Conservation (phyloP, 179 eudicot species). For the Heliamphora pulchella region DNA sequence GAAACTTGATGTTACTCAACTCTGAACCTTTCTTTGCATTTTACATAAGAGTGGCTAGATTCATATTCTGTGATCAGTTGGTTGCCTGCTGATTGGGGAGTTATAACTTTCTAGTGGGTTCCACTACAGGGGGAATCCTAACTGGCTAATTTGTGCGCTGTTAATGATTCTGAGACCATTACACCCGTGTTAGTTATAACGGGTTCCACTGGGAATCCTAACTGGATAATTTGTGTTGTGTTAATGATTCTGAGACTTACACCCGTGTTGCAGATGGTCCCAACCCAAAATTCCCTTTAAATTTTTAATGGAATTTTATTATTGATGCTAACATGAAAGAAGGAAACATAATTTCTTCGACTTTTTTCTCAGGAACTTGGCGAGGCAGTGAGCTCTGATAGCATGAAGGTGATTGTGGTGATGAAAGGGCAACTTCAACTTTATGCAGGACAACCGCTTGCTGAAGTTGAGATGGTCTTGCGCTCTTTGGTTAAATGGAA, state of each 20-base stretch:
- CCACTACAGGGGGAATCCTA: background rate
- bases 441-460: conserved; percentile 81
- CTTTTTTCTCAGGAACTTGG: conserved; percentile 42
- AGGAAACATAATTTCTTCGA: background rate
- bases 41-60: conserved; percentile 12
- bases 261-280: background rate
- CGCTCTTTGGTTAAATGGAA: conserved; percentile 34
- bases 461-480: conserved; percentile 63
- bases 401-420: conserved; percentile 53
- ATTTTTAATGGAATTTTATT: background rate
- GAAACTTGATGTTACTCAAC: conserved; percentile 3
- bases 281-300: background rate
- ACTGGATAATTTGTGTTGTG: too few relatives aligned
- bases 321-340: background rate
- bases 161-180: background rate
- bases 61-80: background rate
- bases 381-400: conserved; percentile 35
- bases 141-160: background rate
- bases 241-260: too few relatives aligned
- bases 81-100: background rate
- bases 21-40: background rate
- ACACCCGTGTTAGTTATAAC: background rate
- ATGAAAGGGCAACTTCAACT: conserved; percentile 72
- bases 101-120: background rate
- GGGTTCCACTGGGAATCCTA: too few relatives aligned